phyloP scores from a whole-genome alignment of 179 eudicot genomes.

The Gypsophila paniculata region DNA sequence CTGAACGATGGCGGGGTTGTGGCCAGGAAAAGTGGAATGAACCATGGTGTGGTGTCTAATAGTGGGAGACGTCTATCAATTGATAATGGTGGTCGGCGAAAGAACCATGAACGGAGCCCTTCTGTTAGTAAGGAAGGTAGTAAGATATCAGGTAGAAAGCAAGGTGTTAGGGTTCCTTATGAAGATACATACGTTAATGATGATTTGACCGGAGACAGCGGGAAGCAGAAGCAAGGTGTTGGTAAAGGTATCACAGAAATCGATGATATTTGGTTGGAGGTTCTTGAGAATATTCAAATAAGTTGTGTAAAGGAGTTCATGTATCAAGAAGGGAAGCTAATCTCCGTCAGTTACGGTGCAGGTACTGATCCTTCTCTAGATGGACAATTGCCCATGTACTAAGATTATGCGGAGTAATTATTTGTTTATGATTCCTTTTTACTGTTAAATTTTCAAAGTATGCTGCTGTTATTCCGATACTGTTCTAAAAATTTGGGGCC shows the following conservation, averaged over 20 bases:
- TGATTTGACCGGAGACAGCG: constrained; percentile 28
- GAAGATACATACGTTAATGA: constrained; percentile 30
- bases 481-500: neutral
- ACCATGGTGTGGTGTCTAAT: constrained; percentile 34
- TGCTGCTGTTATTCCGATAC: neutral
- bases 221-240: constrained; percentile 22
- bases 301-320: constrained; percentile 67
- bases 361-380: constrained; percentile 38
- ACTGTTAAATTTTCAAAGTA: neutral
- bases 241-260: constrained; percentile 40
- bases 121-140: constrained; percentile 29
- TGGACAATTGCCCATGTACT: constrained; percentile 10
- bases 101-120: constrained; percentile 37
- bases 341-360: constrained; percentile 70
- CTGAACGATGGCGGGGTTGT: constrained; percentile 35
- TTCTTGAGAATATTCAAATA: constrained; percentile 58
- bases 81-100: constrained; percentile 24
- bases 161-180: constrained; percentile 30
- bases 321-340: constrained; percentile 76
- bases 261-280: constrained; percentile 82
- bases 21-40: constrained; percentile 38
- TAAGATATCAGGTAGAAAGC: constrained; percentile 34
- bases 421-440: neutral
- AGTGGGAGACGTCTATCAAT: constrained; percentile 38
- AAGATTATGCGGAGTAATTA: neutral